Percentiles rank a stretch among this genome's conserved stretches.
These are phyloP conservation scores for Eleusine coracana DNA, from an alignment of 176 grass and related monocot genomes.

Conservation along the genomic window DNA sequence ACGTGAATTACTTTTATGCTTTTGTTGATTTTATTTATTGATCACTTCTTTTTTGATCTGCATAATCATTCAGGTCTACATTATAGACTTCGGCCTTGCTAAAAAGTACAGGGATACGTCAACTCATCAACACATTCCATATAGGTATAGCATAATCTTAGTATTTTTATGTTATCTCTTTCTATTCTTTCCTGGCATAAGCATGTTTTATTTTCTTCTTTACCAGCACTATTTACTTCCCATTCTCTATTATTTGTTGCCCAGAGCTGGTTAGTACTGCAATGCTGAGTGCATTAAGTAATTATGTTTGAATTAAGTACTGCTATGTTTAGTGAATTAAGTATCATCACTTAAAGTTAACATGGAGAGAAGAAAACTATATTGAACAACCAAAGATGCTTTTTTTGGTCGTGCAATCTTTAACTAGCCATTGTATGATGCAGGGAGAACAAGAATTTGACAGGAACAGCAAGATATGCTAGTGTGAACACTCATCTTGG, in stretches of 20 bases:
- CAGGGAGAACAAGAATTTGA: slow-evolving; percentile 98
- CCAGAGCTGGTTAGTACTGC: not conserved
- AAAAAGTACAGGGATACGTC: slow-evolving; percentile 92
- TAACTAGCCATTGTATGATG: slow-evolving; percentile 44
- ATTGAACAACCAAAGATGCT: not conserved
- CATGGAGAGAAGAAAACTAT: not conserved
- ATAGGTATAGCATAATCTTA: slow-evolving; percentile 55
- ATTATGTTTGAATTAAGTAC: not conserved
- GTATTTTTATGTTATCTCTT: not conserved
- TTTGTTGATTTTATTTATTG: slow-evolving; percentile 31
- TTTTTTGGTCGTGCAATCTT: not conserved
- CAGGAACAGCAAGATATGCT: slow-evolving; percentile 93
- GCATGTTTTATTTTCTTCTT: slow-evolving; percentile 25
- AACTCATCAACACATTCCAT: slow-evolving; percentile 94
- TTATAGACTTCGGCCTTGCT: slow-evolving; percentile 98
- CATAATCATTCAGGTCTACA: slow-evolving; percentile 68
- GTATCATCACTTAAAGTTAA: not conserved
- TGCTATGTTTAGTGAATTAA: not conserved
- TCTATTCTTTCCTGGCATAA: not conserved
- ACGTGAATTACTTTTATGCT: slow-evolving; percentile 2
- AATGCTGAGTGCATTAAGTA: not conserved
- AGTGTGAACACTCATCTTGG: slow-evolving; percentile 98
- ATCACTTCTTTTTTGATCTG: slow-evolving; percentile 26
- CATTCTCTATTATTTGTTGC: not conserved
- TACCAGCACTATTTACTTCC: not conserved